These are phyloP conservation scores for Podospora appendiculata DNA, from an alignment of 495 filamentous ascomycete species.

Conservation along the genomic window DNA sequence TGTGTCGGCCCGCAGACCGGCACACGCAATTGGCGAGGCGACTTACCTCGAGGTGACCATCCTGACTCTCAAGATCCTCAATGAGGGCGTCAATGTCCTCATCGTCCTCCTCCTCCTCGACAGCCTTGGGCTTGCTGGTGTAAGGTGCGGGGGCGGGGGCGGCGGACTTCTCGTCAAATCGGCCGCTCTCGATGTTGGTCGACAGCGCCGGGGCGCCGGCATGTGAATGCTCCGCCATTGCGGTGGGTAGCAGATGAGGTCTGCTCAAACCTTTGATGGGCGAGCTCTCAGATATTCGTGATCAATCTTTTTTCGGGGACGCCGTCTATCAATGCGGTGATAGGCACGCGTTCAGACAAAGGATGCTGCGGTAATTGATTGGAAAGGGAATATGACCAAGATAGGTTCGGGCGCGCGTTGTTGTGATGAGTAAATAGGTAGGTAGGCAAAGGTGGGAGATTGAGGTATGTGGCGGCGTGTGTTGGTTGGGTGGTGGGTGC, in stretches of 20 bases:
- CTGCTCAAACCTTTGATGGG: conserved; percentile 19
- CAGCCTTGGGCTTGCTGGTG: conserved; percentile 26
- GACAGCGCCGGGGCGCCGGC: conserved; percentile 41
- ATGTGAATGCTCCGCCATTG: conserved; percentile 41
- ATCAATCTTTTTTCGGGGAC: conserved; percentile 5
- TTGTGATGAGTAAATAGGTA: conserved; percentile 27
- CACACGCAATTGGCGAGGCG: neutral
- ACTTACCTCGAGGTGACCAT: conserved; percentile 46
- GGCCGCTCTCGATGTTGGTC: conserved; percentile 47
- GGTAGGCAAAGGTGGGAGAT: neutral
- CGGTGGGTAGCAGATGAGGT: conserved; percentile 27
- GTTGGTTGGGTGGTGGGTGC: conserved; percentile 16
- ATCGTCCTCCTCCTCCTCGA: conserved; percentile 56
- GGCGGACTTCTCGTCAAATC: conserved; percentile 48
- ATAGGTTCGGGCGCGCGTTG: conserved; percentile 15
- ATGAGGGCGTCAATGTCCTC: conserved; percentile 77
- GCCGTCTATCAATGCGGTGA: neutral
- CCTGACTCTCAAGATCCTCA: conserved; percentile 70
- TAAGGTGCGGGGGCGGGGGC: conserved; percentile 15
- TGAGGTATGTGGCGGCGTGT: conserved; percentile 9
- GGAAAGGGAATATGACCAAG: conserved; percentile 5
- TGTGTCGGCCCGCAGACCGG: too few species aligned
- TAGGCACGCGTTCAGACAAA: neutral
- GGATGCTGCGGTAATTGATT: conserved; percentile 3
- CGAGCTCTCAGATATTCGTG: conserved; percentile 4